phyloP scores from a whole-genome alignment of 331 rosid species.

The Cydonia oblonga region DNA sequence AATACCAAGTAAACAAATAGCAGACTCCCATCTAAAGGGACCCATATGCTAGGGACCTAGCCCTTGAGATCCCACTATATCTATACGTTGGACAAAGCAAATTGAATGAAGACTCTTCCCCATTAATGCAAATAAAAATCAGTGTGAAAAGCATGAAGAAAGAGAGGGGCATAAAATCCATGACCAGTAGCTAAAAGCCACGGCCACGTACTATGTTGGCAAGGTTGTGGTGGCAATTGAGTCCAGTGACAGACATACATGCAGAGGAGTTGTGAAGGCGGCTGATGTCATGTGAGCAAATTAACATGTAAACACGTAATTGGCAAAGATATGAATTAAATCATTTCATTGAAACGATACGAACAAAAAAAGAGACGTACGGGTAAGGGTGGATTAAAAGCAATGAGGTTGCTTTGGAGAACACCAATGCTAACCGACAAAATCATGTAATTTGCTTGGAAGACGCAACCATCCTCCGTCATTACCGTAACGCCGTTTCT shows the following conservation, averaged over 20 bases:
- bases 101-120: constrained; percentile 10
- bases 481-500: constrained; percentile 61
- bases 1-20: constrained; percentile 14
- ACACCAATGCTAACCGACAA: constrained; percentile 93
- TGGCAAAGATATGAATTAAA: not conserved
- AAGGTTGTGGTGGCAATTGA: not conserved
- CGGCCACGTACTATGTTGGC: not conserved
- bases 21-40: constrained; percentile 22
- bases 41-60: constrained; percentile 16
- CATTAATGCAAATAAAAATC: not conserved
- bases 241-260: not conserved
- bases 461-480: constrained; percentile 82
- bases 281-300: not conserved
- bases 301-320: not conserved
- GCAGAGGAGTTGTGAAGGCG: too few relatives aligned
- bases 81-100: constrained; percentile 13
- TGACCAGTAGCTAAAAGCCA: not conserved
- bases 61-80: constrained; percentile 14
- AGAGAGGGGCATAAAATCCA: not conserved
- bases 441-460: constrained; percentile 74
- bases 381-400: constrained; percentile 74
- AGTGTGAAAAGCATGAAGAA: not conserved
- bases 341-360: not conserved
- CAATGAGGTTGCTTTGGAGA: constrained; percentile 81
- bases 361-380: constrained; percentile 40